A percentile compares a stretch with the other conserved stretches of the same genome.
Evolutionary conservation across 2,329 filamentous ascomycete species (phyloP).

Genomic region (Clarireedia homoeocarpa): DNA sequence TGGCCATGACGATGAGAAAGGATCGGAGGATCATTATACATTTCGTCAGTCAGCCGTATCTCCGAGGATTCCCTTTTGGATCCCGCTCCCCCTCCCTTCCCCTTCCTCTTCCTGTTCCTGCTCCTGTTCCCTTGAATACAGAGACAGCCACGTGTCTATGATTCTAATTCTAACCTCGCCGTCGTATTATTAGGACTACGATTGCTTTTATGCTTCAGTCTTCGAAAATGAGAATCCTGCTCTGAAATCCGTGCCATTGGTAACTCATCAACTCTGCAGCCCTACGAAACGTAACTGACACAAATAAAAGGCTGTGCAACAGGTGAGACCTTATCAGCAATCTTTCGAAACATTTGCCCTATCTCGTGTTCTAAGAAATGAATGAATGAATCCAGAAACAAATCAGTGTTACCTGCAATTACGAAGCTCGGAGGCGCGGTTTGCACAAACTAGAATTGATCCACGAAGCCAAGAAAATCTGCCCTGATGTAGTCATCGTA

Average conservation of each 20-base stretch:
- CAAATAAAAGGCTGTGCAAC: constrained; percentile 25
- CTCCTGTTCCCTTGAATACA: background rate
- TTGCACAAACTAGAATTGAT: constrained; percentile 81
- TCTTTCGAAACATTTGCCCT: background rate
- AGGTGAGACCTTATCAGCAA: constrained; percentile 16
- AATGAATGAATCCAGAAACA: constrained; percentile 32
- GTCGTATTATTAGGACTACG: constrained; percentile 52
- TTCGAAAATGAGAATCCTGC: constrained; percentile 73
- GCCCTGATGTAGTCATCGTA: constrained; percentile 77
- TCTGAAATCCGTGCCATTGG: constrained; percentile 66
- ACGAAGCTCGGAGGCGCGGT: constrained; percentile 69
- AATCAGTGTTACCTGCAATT: constrained; percentile 90
- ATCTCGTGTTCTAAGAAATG: background rate
- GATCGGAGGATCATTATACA: constrained; percentile 19
- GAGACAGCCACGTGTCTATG: background rate
- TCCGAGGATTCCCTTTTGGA: background rate
- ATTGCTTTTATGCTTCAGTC: constrained; percentile 88
- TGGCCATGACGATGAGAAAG: constrained; percentile 4
- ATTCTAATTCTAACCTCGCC: background rate
- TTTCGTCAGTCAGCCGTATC: constrained; percentile 7
- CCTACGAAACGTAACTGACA: constrained; percentile 14
- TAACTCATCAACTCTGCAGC: constrained; percentile 47
- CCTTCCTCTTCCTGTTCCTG: background rate
- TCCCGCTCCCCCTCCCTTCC: background rate
- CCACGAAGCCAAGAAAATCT: constrained; percentile 68